phyloP scores from a whole-genome alignment of 768 basidiomycete species.

The Boletus rex-veris region DNA sequence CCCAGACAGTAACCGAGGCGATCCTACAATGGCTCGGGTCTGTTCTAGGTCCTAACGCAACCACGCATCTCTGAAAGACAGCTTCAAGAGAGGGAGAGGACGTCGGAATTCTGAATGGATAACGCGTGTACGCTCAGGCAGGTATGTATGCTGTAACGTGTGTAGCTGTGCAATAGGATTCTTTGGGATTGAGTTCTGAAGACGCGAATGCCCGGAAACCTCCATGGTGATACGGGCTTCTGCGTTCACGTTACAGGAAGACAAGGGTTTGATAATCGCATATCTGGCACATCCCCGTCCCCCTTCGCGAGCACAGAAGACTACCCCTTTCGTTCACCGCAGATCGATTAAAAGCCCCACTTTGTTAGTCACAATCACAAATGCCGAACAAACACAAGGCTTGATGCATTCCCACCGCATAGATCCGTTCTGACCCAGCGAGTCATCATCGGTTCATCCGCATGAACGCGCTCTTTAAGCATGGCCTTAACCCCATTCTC shows the following conservation, averaged over 20 bases:
- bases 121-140: neutral
- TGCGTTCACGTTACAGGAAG: no score
- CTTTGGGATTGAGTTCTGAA: neutral
- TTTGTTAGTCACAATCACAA: neutral
- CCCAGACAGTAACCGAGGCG: constrained; percentile 48
- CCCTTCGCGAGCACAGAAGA: neutral
- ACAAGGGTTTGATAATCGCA: neutral
- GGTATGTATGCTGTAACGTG: neutral
- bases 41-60: neutral
- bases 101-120: no score
- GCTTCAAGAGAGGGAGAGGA: neutral
- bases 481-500: neutral
- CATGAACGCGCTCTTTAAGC: neutral
- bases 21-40: constrained; percentile 46
- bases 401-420: neutral
- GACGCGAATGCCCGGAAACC: no score
- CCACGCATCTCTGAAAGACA: constrained; percentile 7
- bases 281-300: no score
- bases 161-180: neutral
- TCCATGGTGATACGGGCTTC: neutral
- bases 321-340: neutral
- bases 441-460: neutral
- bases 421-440: constrained; percentile 9
- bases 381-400: neutral
- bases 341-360: neutral